Evolutionary conservation across 1,284 basidiomycete genomes (phyloP).

Genomic region (Blastosporella zonata): DNA sequence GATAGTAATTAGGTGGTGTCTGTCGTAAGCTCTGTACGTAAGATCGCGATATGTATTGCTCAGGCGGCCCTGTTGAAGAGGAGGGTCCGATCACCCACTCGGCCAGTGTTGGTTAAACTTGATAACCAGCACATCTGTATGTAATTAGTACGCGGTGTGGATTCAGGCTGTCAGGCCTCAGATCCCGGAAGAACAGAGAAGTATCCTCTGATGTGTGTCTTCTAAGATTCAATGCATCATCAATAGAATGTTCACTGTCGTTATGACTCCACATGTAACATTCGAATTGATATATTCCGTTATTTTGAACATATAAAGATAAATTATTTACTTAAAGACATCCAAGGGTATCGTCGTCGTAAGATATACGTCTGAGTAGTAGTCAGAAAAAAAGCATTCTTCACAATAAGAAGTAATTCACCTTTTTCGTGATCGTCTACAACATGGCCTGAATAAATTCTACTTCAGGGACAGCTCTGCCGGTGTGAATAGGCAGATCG

Average conservation of each 20-base stretch:
- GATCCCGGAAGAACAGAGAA: not conserved
- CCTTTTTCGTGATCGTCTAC: slow-evolving; percentile 17
- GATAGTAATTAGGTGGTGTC: too few species aligned
- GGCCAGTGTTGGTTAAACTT: too few species aligned
- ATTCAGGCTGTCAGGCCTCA: not conserved
- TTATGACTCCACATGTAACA: not conserved
- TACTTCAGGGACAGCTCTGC: slow-evolving; percentile 33
- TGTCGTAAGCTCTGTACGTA: too few species aligned
- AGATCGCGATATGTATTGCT: too few species aligned
- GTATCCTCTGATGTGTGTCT: not conserved
- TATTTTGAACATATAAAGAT: not conserved
- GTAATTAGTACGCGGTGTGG: not conserved
- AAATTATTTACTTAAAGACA: not conserved
- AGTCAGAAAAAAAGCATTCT: not conserved
- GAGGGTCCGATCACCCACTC: too few species aligned
- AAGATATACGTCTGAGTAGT: not conserved
- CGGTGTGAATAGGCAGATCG: slow-evolving; percentile 37
- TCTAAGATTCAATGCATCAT: not conserved
- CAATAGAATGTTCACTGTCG: not conserved
- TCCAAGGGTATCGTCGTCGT: not conserved
- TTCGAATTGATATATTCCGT: not conserved
- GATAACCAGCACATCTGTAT: too few species aligned
- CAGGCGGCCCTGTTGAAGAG: too few species aligned
- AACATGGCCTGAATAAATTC: slow-evolving; percentile 36
- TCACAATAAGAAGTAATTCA: not conserved